phyloP scores from a whole-genome alignment of 192 early-diverging fungal genomes.

The Rhizophagus prolifer region DNA sequence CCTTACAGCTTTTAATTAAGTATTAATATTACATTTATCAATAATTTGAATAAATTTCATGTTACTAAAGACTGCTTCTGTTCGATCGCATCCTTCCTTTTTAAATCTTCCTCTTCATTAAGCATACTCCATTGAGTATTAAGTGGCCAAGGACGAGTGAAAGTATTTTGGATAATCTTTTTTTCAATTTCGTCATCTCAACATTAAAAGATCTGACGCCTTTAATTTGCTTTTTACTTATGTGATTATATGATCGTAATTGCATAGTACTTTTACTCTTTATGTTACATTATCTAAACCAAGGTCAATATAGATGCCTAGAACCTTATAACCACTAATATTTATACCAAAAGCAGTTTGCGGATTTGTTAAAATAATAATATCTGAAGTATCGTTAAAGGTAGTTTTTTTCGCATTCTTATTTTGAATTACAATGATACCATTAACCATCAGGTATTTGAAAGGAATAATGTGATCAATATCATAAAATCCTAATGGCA shows the following conservation, averaged over 20 bases:
- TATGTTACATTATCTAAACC: neutral
- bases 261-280: neutral
- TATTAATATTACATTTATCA: neutral
- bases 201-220: neutral
- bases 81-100: neutral
- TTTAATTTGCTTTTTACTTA: neutral
- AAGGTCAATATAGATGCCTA: no score
- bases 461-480: no score
- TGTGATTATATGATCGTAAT: neutral
- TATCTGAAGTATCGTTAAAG: no score
- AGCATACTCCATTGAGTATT: conserved; percentile 20
- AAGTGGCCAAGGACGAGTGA: conserved; percentile 11
- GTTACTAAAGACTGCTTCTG: conserved; percentile 8
- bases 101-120: neutral
- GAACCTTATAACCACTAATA: no score
- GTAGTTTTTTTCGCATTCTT: no score
- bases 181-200: neutral
- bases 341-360: no score
- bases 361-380: no score
- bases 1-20: neutral
- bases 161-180: conserved; percentile 17
- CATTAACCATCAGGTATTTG: no score
- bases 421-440: no score
- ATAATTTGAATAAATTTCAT: neutral
- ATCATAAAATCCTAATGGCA: no score